Evolutionary conservation across 805 yeast species (phyloP), one percentile per base, ranked within the genome.

Genomic region (Wickerhamiella sorbophila): DNA sequence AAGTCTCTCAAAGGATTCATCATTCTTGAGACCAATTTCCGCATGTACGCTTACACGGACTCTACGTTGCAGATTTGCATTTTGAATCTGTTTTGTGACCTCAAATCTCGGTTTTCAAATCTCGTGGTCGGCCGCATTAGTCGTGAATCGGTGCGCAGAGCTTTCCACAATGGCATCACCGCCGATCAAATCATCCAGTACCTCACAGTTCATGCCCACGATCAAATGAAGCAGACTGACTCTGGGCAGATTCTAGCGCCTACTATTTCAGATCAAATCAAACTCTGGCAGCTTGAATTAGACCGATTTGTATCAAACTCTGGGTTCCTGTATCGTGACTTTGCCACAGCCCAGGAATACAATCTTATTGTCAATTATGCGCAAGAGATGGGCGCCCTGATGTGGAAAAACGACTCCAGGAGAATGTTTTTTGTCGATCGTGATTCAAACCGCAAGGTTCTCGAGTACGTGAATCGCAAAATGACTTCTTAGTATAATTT

Each of bases 11-110:
- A 47, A 39, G 95, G 95, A 1, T 75, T 91, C 16, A 69, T 91
- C 42, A 82, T 91, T 45, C 68, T 91, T 31, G 98, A 91, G 59
- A 91, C 98, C 0, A 91, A 91, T 61, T 91, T 85, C 67, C 82
- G 91, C 56, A 56, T 91, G 4, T 91, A 91, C 53, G 88, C 96
- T 36, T 87, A 87, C 57, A 85, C 96, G 2, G 80, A 84, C 47
- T 85, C 95, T 1, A 96, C 97, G 1, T 65, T 91, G 43, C 97
- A 91, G 60, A 87, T 88, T 50, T 96, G 97, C 9, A 82, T 91
- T 45, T 65, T 91, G 42, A 83, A 86, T 55, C 59, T 91, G 36
- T 91, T 91, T 63, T 94, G 85, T 20, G 91, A 84, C 55, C 62
- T 91, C 46, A 79, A 75, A 49, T 72, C 93, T 0, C 67, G 98